Conservation (phyloP, 345 rosid genomes). For the Eucalyptus cloeziana region DNA sequence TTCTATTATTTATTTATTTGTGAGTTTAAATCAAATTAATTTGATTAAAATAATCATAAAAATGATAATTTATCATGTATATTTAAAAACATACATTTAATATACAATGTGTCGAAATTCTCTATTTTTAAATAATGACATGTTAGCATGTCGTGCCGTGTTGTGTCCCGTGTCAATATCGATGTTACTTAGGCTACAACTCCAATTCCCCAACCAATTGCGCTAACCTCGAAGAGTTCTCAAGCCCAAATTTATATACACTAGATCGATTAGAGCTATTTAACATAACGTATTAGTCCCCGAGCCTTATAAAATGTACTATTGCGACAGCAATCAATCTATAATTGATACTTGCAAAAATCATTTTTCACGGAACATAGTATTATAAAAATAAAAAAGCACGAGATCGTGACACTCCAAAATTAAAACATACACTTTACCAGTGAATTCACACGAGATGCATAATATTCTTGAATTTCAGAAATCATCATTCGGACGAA, state of each 20-base stretch:
- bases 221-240: not conserved
- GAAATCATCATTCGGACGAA: not conserved
- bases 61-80: no score
- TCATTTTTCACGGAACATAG: not conserved
- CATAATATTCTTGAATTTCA: not conserved
- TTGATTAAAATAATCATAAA: no score
- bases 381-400: not conserved
- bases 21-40: no score
- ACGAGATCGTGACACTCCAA: not conserved
- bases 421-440: not conserved
- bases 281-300: not conserved
- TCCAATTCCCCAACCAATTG: not conserved
- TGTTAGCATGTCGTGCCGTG: no score
- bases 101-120: accelerated
- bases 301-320: not conserved
- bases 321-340: not conserved
- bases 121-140: no score
- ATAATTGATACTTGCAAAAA: not conserved
- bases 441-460: not conserved
- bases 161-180: accelerated
- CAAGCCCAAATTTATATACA: not conserved
- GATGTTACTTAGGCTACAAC: no score
- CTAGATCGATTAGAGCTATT: not conserved
- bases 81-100: no score
- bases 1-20: no score